Conservation (phyloP, 805 yeast genomes). For the Wickerhamomyces mucosus region DNA sequence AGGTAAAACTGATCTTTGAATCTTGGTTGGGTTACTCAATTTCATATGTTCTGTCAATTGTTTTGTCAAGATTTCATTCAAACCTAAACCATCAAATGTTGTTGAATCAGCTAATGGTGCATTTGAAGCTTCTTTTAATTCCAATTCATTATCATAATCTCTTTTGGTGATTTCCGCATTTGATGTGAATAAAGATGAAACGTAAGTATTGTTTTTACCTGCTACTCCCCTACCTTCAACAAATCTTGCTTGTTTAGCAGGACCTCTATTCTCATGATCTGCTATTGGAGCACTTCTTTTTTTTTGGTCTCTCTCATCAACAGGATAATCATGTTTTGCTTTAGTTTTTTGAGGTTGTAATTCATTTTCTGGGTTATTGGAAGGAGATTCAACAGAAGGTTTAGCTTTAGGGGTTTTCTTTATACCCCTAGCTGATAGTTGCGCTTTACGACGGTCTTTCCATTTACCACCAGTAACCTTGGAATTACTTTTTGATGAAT, state of each 20-base stretch:
- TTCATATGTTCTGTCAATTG: conserved; percentile 49
- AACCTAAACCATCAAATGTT: conserved; percentile 63
- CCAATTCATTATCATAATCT: conserved; percentile 26
- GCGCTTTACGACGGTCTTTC: conserved; percentile 62
- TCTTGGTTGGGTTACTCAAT: conserved; percentile 67
- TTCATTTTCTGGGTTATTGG: background rate
- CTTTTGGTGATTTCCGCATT: conserved; percentile 42
- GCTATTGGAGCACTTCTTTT: conserved; percentile 9
- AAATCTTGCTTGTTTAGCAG: conserved; percentile 29
- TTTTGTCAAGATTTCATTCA: conserved; percentile 40
- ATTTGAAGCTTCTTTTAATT: conserved; percentile 54
- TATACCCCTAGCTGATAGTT: conserved; percentile 15
- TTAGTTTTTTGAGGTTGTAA: background rate
- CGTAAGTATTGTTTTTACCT: conserved; percentile 54
- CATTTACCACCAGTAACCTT: conserved; percentile 68
- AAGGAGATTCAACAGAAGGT: background rate
- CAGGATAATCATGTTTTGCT: background rate
- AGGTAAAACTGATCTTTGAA: conserved; percentile 79
- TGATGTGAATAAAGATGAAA: conserved; percentile 78
- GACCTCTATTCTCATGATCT: conserved; percentile 15
- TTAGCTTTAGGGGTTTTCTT: conserved; percentile 5
- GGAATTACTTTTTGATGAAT: conserved; percentile 16
- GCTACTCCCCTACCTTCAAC: conserved; percentile 40
- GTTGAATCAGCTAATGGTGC: conserved; percentile 68
- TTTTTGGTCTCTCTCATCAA: conserved; percentile 5